Evolutionary conservation across 768 basidiomycete genomes (phyloP), one percentile per base, ranked within the genome.

Genomic region (Phanerochaete carnosa): DNA sequence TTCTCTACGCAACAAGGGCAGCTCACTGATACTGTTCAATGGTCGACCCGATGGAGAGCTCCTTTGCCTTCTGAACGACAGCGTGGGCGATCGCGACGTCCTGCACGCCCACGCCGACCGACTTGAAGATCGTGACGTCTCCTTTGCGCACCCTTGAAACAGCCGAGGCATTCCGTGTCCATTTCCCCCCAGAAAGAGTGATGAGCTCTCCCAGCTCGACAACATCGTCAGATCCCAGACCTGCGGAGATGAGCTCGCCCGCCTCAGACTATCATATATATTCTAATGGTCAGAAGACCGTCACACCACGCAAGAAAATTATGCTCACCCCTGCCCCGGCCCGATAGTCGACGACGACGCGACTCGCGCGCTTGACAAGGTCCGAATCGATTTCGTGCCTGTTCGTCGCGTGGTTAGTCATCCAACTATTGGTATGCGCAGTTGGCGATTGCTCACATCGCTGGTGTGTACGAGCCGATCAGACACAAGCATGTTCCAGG

Each of bases 101-200:
- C 67, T 95, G 94, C n/a, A 92, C 73, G 0, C 90, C 92, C 6
- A 94, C 73, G 1, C 94, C 94, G 5, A 95, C 94, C 0, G 89
- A 90, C 74, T 95, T 95, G 81, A 93, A 95, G 29, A 95, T 79
- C 1, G 88, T 90, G 12, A 94, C 78, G 39, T 75, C 71, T 6
- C 70, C 29, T 32, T 43, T 65, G 58, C 7, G 71, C 55, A 4
- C 61, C 53, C 23, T 68, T 58, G 15, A n/a, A n/a, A 70, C 58
- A 7, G 55, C 50, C 0, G 30, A 54, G 19, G 62, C 51, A 2
- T 64, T 43, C 0, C 63, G 58, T 16, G 60, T 45, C 66, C 68
- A 63, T 23, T 26, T 32, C 5, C 13, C 32, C 8, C 16, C 11
- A 33, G 29, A 33, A 32, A 11, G 51, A 8, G 59, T 61, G 51